Base-by-base conservation (phyloP, 768 basidiomycete species). In the Collybiopsis luxurians region DNA sequence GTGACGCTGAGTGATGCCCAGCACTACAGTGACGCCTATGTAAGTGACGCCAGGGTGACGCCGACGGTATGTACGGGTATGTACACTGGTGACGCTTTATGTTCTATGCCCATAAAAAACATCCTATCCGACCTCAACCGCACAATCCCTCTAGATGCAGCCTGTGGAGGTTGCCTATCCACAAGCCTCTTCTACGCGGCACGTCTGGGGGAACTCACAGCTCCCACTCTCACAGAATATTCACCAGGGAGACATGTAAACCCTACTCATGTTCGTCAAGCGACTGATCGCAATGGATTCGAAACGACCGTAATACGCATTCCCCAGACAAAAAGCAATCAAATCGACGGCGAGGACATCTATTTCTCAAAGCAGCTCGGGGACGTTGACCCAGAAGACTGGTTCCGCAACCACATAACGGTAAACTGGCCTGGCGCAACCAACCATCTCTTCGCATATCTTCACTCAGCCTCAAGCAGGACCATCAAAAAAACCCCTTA, bases 131-230 rank as follows among this genome's bases (percentile, higher is more conserved):
- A 64, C 0, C 66, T 80, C 1, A 52, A 74, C 55, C 61, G 71
- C 0, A 4, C 17, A 1, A 7, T 30, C 4, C 71, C 71, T 0
- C 60, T 77, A 0, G 66, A 78, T 27, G 66, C 69, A 0, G 70
- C 79, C 0, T 64, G 72, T 0, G 73, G 56, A 17, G 71, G 75
- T 0, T 78, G 75, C 55, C 68, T 76, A 3, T 72, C 72, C 4
- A 75, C 70, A 0, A 61, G 63, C 2, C 79, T 80, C 59, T 81
- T 64, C 19, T 40, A 67, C 0, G 65, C 64, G 0, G 69, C 71
- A 0, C 43, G 73, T 0, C 43, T 71, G 0, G 75, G 77, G 0
- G 76, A 81, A 56, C 72, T 80, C 53, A 76, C 72, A 0, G 60
- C 78, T 0, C 67, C 63, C 1, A 61, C 23, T 1, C 59, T 76